phyloP scores from a whole-genome alignment of 805 yeast genomes.

The Maudiozyma turicensis region DNA sequence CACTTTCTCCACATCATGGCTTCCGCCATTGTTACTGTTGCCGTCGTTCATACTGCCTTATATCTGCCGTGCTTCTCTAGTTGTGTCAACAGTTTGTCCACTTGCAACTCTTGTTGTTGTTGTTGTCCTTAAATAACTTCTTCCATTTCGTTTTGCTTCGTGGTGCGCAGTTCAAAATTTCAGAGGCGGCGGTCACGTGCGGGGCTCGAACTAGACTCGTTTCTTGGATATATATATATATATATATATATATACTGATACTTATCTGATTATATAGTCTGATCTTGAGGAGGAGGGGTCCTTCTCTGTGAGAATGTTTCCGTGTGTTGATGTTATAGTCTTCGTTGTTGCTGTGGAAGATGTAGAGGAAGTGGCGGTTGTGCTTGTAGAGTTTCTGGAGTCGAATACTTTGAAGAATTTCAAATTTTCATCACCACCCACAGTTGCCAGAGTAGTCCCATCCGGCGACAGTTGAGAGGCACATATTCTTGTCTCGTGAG shows the following conservation, averaged over 20 bases:
- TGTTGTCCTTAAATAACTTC: background rate
- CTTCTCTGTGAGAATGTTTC: too few species aligned
- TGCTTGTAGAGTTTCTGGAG: slow-evolving; percentile 1
- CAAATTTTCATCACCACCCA: slow-evolving; percentile 91
- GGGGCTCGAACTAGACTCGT: too few species aligned
- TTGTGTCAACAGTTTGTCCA: background rate
- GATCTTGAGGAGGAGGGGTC: background rate
- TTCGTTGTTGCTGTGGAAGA: background rate
- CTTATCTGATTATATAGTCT: slow-evolving; percentile 6
- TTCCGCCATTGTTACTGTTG: background rate
- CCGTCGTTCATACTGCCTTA: background rate
- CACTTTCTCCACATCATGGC: slow-evolving; percentile 3
- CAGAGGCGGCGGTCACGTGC: too few species aligned
- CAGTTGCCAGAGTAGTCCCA: slow-evolving; percentile 81
- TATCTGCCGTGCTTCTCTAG: background rate
- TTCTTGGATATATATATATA: background rate
- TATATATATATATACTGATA: background rate
- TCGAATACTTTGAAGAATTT: slow-evolving; percentile 93
- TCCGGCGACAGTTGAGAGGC: slow-evolving; percentile 84
- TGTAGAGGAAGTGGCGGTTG: background rate
- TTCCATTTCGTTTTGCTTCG: background rate
- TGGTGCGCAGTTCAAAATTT: too few species aligned
- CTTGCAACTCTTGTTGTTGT: background rate
- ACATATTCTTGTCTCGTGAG: slow-evolving; percentile 84
- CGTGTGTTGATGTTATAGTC: background rate